Evolutionary conservation across 2,329 filamentous ascomycete genomes (phyloP), one percentile per base, ranked within the genome.

Genomic region (Teratosphaeria destructans): DNA sequence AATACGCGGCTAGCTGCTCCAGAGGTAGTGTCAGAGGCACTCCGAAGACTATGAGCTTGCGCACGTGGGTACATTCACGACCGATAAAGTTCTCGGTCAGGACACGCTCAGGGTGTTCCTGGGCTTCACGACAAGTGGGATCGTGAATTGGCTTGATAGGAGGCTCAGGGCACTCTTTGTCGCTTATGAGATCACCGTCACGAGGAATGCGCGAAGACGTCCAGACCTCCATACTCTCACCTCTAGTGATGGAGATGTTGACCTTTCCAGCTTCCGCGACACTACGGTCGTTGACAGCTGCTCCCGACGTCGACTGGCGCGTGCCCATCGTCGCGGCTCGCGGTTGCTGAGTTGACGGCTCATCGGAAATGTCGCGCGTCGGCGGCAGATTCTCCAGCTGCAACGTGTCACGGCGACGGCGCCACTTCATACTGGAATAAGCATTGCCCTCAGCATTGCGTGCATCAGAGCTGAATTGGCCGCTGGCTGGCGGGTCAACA

Each of bases 51-150:
- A 61, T 37, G 34, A 64, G 39, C 55, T 62, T 57, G 26, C 23
- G 55, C 3, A 62, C 61, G 29, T 63, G 55, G 12, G 54, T 54
- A 27, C 59, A 61, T 43, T 62, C 57, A 3, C 29, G 16, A n/a
- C 63, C 63, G 35, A 64, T 64, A 23, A 54, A 54, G 5, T 47
- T 54, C 35, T 57, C 32, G 5, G 57, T 59, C 16, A 63, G 23
- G 12, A 59, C 29, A 7, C 37, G 49, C 16, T 53, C 57, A 8
- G 52, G 52, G 47, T 49, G 14, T 37, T 39, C 14, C 37, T 12
- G 3, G 55, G 56, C 54, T 29, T 23, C 35, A 26, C 5, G 23
- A 32, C 26, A 34, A 16, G 12, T 2, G 37, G 43, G 35, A 27
- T 59, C 54, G 49, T 59, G 53, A 16, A 59, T 55, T n/a, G 26